Base-by-base conservation (phyloP, 768 basidiomycete genomes). In the Rhodotorula diobovata region DNA sequence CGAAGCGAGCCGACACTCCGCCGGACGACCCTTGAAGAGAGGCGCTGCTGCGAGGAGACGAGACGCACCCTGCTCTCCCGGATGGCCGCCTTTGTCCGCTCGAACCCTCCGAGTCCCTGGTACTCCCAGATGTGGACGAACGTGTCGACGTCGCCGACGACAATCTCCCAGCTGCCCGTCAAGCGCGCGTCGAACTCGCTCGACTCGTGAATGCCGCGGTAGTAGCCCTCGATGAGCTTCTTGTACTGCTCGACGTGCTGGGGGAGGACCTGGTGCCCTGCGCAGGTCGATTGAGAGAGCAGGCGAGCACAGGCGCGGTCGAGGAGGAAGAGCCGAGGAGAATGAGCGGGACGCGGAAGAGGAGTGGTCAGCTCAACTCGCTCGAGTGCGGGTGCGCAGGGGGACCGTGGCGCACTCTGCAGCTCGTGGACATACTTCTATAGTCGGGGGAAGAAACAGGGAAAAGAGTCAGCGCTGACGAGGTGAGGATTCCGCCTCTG, bases 341-440 rank as follows among this genome's bases (percentile, higher is more conserved):
- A 41, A 43, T n/a, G 56, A 28, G 23, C 12, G 50, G 50, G 30
- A 34, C 32, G 54, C 7, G 32, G 15, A 34, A 3, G 1, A 30
- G n/a, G 3, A 35, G 2, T n/a, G 35, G 35, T 64, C 55, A 53
- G 51, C n/a, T 15, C 18, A n/a, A 14, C 6, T 32, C 16, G 32
- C 2, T 34, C 2, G 11, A 23, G 12, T 10, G 4, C 34, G 50
- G 45, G 23, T 7, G 15, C 25, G 37, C 30, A 9, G 34, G 28
- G 25, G 30, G 43, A 81, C 88, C n/a, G n/a, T n/a, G n/a, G n/a
- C 41, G 77, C 78, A 93, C 93, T 85, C 82, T 93, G 90, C 76
- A 95, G 87, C 21, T 88, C 90, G 80, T 95, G 93, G 45, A 94
- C 85, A 79, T 93, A 94, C 84, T 98, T 98, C 57, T 94, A 91